Evolutionary conservation across 768 basidiomycete genomes (phyloP).

Genomic region (Pilatotrama ljubarskyi): DNA sequence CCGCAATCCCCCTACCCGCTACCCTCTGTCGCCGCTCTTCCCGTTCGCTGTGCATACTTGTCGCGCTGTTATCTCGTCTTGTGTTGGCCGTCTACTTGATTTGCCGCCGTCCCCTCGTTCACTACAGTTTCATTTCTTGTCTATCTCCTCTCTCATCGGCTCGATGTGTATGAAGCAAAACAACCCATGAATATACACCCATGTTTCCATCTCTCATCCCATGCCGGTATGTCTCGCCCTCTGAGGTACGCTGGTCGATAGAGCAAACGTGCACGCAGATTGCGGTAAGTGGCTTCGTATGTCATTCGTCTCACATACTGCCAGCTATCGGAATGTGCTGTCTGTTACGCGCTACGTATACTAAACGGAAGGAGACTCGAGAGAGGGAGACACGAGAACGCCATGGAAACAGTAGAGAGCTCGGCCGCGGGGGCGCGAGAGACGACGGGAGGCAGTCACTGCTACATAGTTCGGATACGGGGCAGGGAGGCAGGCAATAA

Average conservation of each 20-base stretch:
- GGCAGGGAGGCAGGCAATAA: conserved; percentile 2
- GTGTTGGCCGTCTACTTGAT: conserved; percentile 3
- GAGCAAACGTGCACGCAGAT: background rate
- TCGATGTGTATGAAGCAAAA: conserved; percentile 22
- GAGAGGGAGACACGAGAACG: background rate
- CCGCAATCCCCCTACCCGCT: conserved; percentile 20
- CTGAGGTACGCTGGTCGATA: too few relatives aligned
- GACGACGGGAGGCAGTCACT: background rate
- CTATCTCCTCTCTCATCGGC: conserved; percentile 6
- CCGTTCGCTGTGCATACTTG: conserved; percentile 25
- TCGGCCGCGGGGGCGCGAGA: background rate
- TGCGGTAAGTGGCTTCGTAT: background rate
- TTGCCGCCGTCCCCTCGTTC: conserved; percentile 3
- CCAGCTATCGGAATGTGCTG: conserved; percentile 12
- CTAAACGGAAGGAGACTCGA: background rate
- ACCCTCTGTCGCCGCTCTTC: conserved; percentile 25
- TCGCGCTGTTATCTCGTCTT: conserved; percentile 13
- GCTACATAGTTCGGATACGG: conserved; percentile 7
- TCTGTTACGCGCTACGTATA: conserved; percentile 16
- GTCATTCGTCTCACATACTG: conserved; percentile 8
- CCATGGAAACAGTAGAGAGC: conserved; percentile 15
- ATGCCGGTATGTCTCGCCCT: too few relatives aligned
- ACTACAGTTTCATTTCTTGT: background rate
- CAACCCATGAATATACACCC: conserved; percentile 12
- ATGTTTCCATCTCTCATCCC: conserved; percentile 5